Conservation (phyloP, 768 basidiomycete species). For the Boletus rufocinnamomeus region DNA sequence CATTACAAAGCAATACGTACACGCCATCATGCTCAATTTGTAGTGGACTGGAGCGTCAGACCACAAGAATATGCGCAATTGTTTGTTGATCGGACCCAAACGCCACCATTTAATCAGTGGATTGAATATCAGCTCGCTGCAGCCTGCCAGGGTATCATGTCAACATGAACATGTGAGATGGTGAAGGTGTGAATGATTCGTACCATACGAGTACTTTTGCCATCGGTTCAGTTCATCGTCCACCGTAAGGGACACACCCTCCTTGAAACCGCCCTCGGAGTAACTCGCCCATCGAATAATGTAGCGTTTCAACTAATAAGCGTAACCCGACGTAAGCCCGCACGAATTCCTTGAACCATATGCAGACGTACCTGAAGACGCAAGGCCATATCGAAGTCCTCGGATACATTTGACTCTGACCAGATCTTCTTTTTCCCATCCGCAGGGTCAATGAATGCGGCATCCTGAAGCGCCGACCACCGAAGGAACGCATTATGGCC, state of each 20-base stretch:
- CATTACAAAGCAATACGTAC: constrained; percentile 31
- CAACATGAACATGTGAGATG: constrained; percentile 20
- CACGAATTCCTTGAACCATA: neutral
- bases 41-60: constrained; percentile 76
- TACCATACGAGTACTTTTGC: constrained; percentile 85
- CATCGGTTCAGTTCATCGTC: constrained; percentile 94
- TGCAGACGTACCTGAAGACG: constrained; percentile 43
- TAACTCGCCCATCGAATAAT: constrained; percentile 73
- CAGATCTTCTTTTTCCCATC: constrained; percentile 68
- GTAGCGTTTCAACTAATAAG: constrained; percentile 27
- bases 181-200: constrained; percentile 39
- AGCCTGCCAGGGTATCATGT: constrained; percentile 35
- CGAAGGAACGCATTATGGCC: constrained; percentile 90
- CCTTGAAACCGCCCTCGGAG: constrained; percentile 85
- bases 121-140: constrained; percentile 74
- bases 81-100: constrained; percentile 80
- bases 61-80: constrained; percentile 79
- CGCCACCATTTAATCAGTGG: constrained; percentile 78
- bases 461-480: constrained; percentile 89
- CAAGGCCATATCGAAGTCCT: constrained; percentile 71
- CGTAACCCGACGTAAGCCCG: neutral
- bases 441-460: constrained; percentile 61
- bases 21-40: constrained; percentile 66
- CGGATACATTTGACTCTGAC: constrained; percentile 68
- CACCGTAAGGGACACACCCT: constrained; percentile 89